phyloP scores from a whole-genome alignment of 2,329 filamentous ascomycete species.

The Fonsecaea pugnacius region DNA sequence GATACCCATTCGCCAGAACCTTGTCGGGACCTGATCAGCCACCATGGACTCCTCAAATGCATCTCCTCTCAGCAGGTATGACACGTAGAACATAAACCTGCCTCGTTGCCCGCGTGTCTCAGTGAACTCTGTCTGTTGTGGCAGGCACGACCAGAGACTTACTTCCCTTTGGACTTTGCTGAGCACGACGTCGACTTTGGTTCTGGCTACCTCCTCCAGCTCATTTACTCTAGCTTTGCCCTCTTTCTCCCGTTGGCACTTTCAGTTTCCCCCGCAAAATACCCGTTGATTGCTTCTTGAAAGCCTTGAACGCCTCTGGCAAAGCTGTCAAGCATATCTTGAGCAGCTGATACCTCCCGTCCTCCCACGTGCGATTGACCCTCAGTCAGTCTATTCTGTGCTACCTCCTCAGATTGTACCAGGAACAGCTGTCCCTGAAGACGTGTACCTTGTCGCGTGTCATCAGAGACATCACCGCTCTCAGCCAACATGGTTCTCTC shows the following conservation, averaged over 20 bases:
- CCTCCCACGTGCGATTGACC: slow-evolving; percentile 1
- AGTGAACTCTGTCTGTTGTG: slow-evolving; percentile 1
- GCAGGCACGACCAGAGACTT: slow-evolving; percentile 3
- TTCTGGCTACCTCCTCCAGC: neutral
- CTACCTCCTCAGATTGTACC: neutral
- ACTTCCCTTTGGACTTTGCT: neutral
- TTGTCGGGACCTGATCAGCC: slow-evolving; percentile 9
- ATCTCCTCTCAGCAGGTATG: slow-evolving; percentile 19
- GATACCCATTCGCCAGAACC: slow-evolving; percentile 6
- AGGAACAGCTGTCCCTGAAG: neutral
- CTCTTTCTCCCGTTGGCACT: neutral
- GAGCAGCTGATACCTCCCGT: neutral
- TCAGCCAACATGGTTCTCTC: slow-evolving; percentile 41
- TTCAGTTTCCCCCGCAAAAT: neutral
- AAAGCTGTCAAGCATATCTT: neutral
- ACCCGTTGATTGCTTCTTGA: neutral
- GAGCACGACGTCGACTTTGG: too few relatives aligned
- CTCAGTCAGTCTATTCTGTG: slow-evolving; percentile 8
- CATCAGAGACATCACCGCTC: slow-evolving; percentile 3
- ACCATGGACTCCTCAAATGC: slow-evolving; percentile 3
- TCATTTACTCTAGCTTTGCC: neutral
- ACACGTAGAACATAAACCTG: slow-evolving; percentile 29
- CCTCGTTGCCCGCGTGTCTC: slow-evolving; percentile 14
- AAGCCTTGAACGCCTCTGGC: neutral
- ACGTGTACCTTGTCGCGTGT: neutral